Evolutionary conservation across 768 basidiomycete genomes (phyloP), one percentile per base, ranked within the genome.

Genomic region (Pleurotus eryngii): DNA sequence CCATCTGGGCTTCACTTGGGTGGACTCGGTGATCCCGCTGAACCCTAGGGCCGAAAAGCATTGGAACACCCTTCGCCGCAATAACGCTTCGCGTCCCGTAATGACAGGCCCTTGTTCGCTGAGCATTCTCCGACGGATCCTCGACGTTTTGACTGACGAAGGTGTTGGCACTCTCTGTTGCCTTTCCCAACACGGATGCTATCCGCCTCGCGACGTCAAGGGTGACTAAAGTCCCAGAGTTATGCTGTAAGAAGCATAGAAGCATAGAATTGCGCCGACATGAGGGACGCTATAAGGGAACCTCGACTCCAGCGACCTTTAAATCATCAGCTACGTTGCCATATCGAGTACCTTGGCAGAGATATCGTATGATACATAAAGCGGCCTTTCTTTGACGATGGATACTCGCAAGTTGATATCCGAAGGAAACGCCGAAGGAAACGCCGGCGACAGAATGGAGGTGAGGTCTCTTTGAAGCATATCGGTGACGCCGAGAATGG

Each of bases 311-410:
- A 1, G 92, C 93, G 30, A 91, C 72, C 55, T 84, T 82, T 45
- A 98, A 76, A 57, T 95, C 89, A 67, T 98, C 8, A 99, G 81
- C 56, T 89, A 85, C 1, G 90, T 92, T 1, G 96, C 90, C 70
- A 92, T 89, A 65, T 97, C 92, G 56, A 98, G 83, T 15, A 95
- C 89, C 67, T 90, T 95, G 4, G 93, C 85, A 39, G 87, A 87
- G 62, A 95, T 83, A 67, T 98, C 96, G 71, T 94, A 94, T 4
- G 95, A 95, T 46, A 96, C 91, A 63, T 98, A 98, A 1, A 99
- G 78, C 0, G 95, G 94, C 20, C 92, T 83, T 59, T 89, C 83
- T 0, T 92, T 90, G 37, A 96, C 90, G 57, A 93, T 80, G 22
- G 92, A 86, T 11, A 98, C 78, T 5, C 93, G 85, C 30, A 78